These are phyloP conservation scores for Hypoxylon rubiginosum DNA, from an alignment of 2,329 filamentous ascomycete genomes.

Conservation along the genomic window DNA sequence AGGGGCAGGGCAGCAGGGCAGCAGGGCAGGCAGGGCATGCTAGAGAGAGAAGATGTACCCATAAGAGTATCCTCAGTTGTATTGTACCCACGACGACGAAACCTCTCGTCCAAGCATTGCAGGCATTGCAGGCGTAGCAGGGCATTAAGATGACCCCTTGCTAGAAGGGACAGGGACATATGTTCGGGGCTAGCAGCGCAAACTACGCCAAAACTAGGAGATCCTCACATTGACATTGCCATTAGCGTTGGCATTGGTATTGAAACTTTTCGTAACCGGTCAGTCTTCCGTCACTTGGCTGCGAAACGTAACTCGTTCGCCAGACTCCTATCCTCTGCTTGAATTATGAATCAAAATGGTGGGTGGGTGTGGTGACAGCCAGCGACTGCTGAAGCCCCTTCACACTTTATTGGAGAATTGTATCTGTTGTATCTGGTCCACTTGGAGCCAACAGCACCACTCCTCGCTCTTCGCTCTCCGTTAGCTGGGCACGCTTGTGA, in stretches of 20 bases:
- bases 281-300: slow-evolving; percentile 42
- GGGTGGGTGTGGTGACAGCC: slow-evolving; percentile 41
- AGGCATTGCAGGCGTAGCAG: no score
- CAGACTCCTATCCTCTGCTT: slow-evolving; percentile 26
- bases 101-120: slow-evolving; percentile 20
- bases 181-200: slow-evolving; percentile 37
- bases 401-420: slow-evolving; percentile 41
- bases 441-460: slow-evolving; percentile 36
- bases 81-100: slow-evolving; percentile 31
- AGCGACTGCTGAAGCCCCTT: slow-evolving; percentile 32
- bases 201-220: slow-evolving; percentile 30
- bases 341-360: slow-evolving; percentile 29
- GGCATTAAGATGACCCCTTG: slow-evolving; percentile 41
- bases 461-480: slow-evolving; percentile 3
- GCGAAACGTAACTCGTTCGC: slow-evolving; percentile 33
- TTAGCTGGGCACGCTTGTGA: slow-evolving; percentile 35
- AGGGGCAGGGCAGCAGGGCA: neutral
- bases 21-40: slow-evolving; percentile 14
- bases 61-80: neutral
- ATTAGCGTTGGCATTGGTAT: no score
- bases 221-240: slow-evolving; percentile 33
- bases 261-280: slow-evolving; percentile 33
- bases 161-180: slow-evolving; percentile 28
- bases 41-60: neutral
- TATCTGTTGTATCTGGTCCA: slow-evolving; percentile 34